A percentile compares a stretch with the other conserved stretches of the same genome.
phyloP scores from a whole-genome alignment of 768 basidiomycete genomes.

The Kwoniella dendrophila region DNA sequence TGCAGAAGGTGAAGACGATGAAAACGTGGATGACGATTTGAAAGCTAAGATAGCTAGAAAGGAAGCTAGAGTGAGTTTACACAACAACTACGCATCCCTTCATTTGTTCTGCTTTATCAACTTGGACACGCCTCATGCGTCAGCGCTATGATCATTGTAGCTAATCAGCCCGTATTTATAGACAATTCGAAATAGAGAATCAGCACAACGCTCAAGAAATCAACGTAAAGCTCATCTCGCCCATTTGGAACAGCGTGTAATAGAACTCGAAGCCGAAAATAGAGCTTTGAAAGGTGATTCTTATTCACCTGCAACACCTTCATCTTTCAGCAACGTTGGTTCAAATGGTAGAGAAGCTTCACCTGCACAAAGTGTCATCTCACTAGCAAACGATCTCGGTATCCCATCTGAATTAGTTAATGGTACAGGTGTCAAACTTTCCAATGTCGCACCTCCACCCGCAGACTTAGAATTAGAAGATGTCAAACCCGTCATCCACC shows the following conservation, averaged over 20 bases:
- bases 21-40: constrained; percentile 24
- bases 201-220: constrained; percentile 90
- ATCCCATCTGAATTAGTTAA: constrained; percentile 26
- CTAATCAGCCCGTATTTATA: constrained; percentile 57
- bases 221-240: constrained; percentile 80
- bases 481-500: constrained; percentile 36
- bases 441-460: constrained; percentile 42
- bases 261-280: constrained; percentile 83
- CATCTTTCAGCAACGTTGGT: constrained; percentile 6
- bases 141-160: neutral
- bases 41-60: constrained; percentile 38
- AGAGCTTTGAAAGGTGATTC: constrained; percentile 51
- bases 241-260: constrained; percentile 68
- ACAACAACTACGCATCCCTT: neutral
- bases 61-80: constrained; percentile 40
- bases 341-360: constrained; percentile 28
- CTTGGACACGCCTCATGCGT: neutral
- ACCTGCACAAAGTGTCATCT: constrained; percentile 31
- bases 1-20: constrained; percentile 19
- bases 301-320: constrained; percentile 3
- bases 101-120: neutral
- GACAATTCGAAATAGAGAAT: constrained; percentile 88
- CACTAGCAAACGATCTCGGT: constrained; percentile 33
- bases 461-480: constrained; percentile 31
- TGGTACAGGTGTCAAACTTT: constrained; percentile 39